Conservation (phyloP, 768 basidiomycete genomes). For the Porpolomopsis calyptriformis region DNA sequence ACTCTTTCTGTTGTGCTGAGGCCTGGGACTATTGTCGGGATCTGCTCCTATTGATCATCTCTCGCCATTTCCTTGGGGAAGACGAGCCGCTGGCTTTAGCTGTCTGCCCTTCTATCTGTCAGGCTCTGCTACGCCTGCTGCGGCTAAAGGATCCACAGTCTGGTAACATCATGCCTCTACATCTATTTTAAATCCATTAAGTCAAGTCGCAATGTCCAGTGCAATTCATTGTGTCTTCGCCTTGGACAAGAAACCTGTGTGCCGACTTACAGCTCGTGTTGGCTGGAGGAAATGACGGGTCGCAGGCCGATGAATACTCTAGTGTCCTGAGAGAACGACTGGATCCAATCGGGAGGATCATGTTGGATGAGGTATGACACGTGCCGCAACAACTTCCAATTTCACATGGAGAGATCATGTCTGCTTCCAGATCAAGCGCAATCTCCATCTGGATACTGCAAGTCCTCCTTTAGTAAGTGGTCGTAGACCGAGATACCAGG, state of each 20-base stretch:
- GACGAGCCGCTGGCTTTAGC: constrained; percentile 43
- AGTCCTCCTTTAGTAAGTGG: neutral
- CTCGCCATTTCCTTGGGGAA: constrained; percentile 33
- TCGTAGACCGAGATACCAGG: neutral
- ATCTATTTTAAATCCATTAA: neutral
- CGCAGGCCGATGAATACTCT: constrained; percentile 16
- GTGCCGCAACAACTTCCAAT: neutral
- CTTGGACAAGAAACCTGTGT: constrained; percentile 41
- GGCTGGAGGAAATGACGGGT: constrained; percentile 3
- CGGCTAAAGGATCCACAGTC: constrained; percentile 17
- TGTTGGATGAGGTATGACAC: constrained; percentile 22
- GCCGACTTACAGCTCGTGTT: constrained; percentile 23
- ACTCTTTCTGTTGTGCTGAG: constrained; percentile 35
- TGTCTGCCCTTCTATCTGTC: constrained; percentile 39
- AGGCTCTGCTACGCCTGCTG: constrained; percentile 34
- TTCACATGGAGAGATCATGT: neutral
- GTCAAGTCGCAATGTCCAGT: constrained; percentile 12
- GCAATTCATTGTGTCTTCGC: constrained; percentile 27
- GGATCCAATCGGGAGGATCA: constrained; percentile 12
- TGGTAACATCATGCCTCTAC: constrained; percentile 20
- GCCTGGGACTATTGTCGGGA: constrained; percentile 47
- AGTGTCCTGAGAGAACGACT: constrained; percentile 24
- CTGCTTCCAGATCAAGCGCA: neutral
- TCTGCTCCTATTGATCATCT: constrained; percentile 35
- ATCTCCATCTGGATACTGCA: neutral